These are phyloP conservation scores for Tricholoma bakamatsutake DNA, from an alignment of 768 basidiomycete genomes.

Conservation along the genomic window DNA sequence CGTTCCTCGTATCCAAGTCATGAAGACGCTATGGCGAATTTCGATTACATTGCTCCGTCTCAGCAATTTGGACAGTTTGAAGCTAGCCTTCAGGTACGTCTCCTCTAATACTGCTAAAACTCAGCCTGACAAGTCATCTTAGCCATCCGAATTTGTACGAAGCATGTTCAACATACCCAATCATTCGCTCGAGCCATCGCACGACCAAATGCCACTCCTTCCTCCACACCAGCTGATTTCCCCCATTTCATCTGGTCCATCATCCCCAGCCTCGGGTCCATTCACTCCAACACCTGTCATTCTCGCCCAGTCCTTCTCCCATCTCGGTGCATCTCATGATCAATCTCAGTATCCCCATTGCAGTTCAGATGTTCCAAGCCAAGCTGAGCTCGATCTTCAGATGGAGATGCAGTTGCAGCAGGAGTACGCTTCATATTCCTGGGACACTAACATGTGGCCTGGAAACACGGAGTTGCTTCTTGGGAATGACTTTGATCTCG, in stretches of 20 bases:
- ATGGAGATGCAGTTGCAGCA: conserved; percentile 35
- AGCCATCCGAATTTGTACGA: conserved; percentile 48
- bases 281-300: conserved; percentile 41
- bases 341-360: conserved; percentile 11
- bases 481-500: conserved; percentile 64
- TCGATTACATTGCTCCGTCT: conserved; percentile 42
- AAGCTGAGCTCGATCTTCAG: conserved; percentile 32
- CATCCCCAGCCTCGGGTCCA: conserved; percentile 42
- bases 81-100: conserved; percentile 40
- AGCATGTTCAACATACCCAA: conserved; percentile 36
- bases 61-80: conserved; percentile 36
- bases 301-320: conserved; percentile 22
- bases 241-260: conserved; percentile 46
- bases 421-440: conserved; percentile 31
- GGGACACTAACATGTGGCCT: conserved; percentile 31
- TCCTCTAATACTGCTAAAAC: conserved; percentile 7
- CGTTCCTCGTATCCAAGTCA: conserved; percentile 49
- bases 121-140: conserved; percentile 6
- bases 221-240: conserved; percentile 42
- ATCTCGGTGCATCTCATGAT: conserved; percentile 17
- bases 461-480: conserved; percentile 31
- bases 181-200: conserved; percentile 40
- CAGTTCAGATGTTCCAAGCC: conserved; percentile 23
- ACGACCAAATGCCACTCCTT: conserved; percentile 30
- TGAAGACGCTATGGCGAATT: conserved; percentile 37